Base-by-base conservation (phyloP, 2,329 filamentous ascomycete species). In the Fusarium concolor region DNA sequence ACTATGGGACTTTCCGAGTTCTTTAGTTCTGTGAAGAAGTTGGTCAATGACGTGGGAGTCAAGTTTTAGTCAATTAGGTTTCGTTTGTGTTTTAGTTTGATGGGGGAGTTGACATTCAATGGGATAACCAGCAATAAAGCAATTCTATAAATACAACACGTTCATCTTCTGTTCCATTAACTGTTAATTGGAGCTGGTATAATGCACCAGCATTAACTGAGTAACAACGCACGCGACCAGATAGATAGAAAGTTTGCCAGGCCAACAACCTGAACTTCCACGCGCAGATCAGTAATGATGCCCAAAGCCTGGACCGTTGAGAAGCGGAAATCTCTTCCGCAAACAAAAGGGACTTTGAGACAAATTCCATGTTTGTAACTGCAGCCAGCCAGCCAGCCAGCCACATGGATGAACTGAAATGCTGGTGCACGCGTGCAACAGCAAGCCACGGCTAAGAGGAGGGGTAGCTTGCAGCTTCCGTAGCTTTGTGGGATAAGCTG, bases 1-100 rank as follows among this genome's bases (percentile, higher is more conserved):
- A 62, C 57, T 11, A 65, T 72, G 43, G 62, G 68, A 4, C 45
- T 72, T 15, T 4, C 70, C 10, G 62, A 68, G 12, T 66, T 71
- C 20, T 68, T 70, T 24, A 2, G 54, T 5, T 33, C 58, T 14
- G 58, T 62, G 3, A 58, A 33, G n/a, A 62, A 45, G 1, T 22
- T 62, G 45, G 31, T 58, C 10, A 44, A 28, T 10, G 12, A 14
- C 4, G 58, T 62, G 6, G 53, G 44, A 4, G 31, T 62, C 3
- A 4, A 62, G 8, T 37, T 62, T 12, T 62, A 52, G 52, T 10
- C 8, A 14, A n/a, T 12, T n/a, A 33, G 7, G 6, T 9, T 9
- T 35, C 10, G 6, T 35, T n/a, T 35, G 8, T 12, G 6, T 31
- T 24, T 24, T 31, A 12, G 33, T 35, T 10, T 7, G 17, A 35